Conservation (phyloP, 169 alveolate genomes). For the Babesia bigemina region DNA sequence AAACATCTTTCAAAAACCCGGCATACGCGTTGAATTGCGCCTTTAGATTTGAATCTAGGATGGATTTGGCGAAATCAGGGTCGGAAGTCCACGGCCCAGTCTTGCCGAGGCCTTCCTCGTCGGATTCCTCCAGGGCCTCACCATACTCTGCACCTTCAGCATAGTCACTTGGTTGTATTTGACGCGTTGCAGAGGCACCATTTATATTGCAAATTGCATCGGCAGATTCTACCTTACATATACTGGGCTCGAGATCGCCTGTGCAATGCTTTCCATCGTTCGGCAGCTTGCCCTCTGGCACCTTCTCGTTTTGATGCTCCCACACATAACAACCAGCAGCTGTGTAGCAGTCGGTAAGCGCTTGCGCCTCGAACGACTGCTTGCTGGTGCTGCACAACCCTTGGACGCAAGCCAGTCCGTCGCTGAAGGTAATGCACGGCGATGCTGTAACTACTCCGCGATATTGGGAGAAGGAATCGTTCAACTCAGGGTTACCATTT, state of each 20-base stretch:
- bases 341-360: conserved; percentile 49
- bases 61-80: conserved; percentile 1
- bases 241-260: not conserved
- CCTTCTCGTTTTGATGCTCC: conserved; percentile 24
- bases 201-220: too few species aligned
- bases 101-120: conserved; percentile 14
- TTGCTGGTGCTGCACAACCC: conserved; percentile 56
- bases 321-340: conserved; percentile 67
- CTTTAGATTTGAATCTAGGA: conserved; percentile 37
- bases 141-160: not conserved
- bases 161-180: not conserved
- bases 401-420: conserved; percentile 40
- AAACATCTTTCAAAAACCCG: conserved; percentile 46
- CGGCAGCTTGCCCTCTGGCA: not conserved
- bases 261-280: not conserved
- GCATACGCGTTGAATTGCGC: conserved; percentile 11
- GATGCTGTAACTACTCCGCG: conserved; percentile 21
- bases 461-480: not conserved
- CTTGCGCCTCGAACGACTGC: conserved; percentile 9
- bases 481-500: not conserved
- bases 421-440: conserved; percentile 48
- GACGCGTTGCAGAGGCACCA: not conserved
- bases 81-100: conserved; percentile 64
- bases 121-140: not conserved
- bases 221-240: not conserved